phyloP scores from a whole-genome alignment of 768 basidiomycete species.

The Multifurca ochricompacta region DNA sequence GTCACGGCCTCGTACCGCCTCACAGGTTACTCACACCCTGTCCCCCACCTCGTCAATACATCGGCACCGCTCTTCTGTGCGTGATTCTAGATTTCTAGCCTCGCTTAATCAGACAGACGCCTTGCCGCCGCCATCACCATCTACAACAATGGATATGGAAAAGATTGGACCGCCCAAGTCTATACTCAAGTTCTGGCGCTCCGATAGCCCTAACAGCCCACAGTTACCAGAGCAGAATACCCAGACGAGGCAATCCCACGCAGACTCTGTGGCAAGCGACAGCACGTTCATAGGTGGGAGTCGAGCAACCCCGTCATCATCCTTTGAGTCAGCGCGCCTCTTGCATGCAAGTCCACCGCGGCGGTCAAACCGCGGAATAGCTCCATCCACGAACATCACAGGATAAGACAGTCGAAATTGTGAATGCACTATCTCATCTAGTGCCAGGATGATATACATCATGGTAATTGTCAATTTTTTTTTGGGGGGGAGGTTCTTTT shows the following conservation, averaged over 20 bases:
- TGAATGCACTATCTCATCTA: slow-evolving; percentile 35
- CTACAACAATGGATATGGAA: slow-evolving; percentile 36
- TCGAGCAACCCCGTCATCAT: slow-evolving; percentile 12
- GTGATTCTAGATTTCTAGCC: not conserved
- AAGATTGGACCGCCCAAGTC: slow-evolving; percentile 53
- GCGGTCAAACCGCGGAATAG: slow-evolving; percentile 26
- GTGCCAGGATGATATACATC: slow-evolving; percentile 21
- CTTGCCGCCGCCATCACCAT: slow-evolving; percentile 20
- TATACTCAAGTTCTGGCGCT: slow-evolving; percentile 61
- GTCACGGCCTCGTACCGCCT: slow-evolving; percentile 24
- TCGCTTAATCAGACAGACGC: slow-evolving; percentile 21
- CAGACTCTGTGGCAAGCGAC: slow-evolving; percentile 9
- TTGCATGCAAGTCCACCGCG: slow-evolving; percentile 19
- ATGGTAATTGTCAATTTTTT: slow-evolving; percentile 16
- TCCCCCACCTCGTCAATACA: not conserved
- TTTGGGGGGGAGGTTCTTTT: not conserved
- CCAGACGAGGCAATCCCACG: not conserved
- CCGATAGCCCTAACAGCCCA: slow-evolving; percentile 59
- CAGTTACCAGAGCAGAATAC: slow-evolving; percentile 39
- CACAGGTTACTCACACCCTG: slow-evolving; percentile 3
- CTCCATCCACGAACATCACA: slow-evolving; percentile 29
- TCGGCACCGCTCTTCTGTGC: not conserved
- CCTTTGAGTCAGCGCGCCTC: slow-evolving; percentile 9
- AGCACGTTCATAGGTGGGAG: slow-evolving; percentile 3
- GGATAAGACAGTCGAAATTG: slow-evolving; percentile 49